Conservation (phyloP, 2,329 filamentous ascomycete species). For the Alternaria solani region DNA sequence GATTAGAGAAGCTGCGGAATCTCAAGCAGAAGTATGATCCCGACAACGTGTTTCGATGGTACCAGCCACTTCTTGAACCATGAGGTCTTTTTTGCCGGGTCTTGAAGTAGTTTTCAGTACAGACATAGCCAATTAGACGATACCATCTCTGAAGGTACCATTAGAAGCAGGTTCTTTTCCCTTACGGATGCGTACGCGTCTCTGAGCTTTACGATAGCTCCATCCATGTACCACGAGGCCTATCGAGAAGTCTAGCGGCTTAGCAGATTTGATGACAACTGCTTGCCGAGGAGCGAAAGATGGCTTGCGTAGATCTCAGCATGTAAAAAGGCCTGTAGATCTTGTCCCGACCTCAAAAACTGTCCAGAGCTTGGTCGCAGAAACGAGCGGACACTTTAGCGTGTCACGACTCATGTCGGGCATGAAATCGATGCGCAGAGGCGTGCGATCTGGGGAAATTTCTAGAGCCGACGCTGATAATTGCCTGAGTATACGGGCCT, state of each 20-base stretch:
- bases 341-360: background rate
- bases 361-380: background rate
- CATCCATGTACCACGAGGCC: background rate
- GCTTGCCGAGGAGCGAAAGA: background rate
- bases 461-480: constrained; percentile 1
- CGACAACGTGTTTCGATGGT: constrained; percentile 9
- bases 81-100: background rate
- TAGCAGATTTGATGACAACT: background rate
- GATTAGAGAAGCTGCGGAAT: background rate
- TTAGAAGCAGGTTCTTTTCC: background rate
- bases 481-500: background rate
- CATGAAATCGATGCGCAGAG: background rate
- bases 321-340: background rate
- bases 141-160: no score
- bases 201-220: accelerated
- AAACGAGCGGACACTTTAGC: background rate
- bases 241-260: background rate
- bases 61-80: constrained; percentile 6
- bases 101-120: background rate
- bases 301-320: background rate
- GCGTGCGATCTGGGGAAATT: background rate
- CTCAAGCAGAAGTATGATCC: constrained; percentile 11
- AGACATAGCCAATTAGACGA: background rate
- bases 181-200: accelerated
- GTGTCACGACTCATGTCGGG: background rate